Evolutionary conservation across 2,329 filamentous ascomycete genomes (phyloP).

Genomic region (Parastagonospora avenae): DNA sequence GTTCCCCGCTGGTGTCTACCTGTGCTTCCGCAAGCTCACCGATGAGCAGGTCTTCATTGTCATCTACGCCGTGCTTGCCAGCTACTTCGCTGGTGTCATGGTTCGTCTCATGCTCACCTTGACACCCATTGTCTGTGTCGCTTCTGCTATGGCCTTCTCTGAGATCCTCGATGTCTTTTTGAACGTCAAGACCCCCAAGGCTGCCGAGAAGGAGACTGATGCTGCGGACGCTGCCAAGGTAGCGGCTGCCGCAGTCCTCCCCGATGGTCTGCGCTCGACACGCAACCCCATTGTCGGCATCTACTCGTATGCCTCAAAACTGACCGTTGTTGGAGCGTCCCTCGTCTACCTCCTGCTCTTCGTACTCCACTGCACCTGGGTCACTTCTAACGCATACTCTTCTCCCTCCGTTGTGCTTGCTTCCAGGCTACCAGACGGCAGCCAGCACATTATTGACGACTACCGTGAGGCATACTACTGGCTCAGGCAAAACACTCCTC

Average conservation of each 20-base stretch:
- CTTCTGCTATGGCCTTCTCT: constrained; percentile 86
- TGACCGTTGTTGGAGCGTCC: constrained; percentile 73
- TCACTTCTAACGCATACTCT: constrained; percentile 98
- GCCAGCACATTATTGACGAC: constrained; percentile 98
- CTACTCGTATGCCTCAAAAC: constrained; percentile 79
- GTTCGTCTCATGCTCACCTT: constrained; percentile 97
- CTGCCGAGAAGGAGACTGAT: constrained; percentile 54
- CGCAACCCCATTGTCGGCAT: constrained; percentile 80
- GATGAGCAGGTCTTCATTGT: constrained; percentile 99
- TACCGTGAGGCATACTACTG: constrained; percentile 99
- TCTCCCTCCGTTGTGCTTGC: constrained; percentile 96
- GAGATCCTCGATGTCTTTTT: constrained; percentile 88
- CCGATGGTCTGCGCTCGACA: constrained; percentile 69
- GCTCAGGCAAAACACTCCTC: constrained; percentile 94
- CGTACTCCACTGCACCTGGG: constrained; percentile 98
- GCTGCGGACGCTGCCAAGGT: constrained; percentile 38
- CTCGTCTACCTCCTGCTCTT: constrained; percentile 87
- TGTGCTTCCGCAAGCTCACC: constrained; percentile 91
- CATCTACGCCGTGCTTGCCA: constrained; percentile 94
- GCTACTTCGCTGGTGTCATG: constrained; percentile 99
- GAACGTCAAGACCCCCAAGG: constrained; percentile 64
- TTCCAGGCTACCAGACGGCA: constrained; percentile 89
- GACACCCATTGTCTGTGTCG: constrained; percentile 94
- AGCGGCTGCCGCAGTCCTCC: constrained; percentile 58
- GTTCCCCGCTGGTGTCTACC: constrained; percentile 96